Evolutionary conservation across 2,329 filamentous ascomycete genomes (phyloP).

Genomic region (Pseudovirgaria hyperparasitica): DNA sequence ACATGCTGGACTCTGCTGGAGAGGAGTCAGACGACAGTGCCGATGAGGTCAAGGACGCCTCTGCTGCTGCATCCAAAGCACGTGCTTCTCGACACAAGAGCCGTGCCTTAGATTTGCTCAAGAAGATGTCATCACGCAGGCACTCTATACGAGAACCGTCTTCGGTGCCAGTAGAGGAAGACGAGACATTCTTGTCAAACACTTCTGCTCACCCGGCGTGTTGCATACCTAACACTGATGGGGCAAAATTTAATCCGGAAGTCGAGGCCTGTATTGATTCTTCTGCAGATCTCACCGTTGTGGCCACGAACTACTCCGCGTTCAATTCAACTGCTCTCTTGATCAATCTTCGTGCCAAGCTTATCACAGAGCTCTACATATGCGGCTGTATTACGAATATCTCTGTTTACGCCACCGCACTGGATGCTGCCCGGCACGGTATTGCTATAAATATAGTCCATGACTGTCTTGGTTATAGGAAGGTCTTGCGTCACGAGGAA

Average conservation of each 20-base stretch:
- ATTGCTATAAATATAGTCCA: slow-evolving; percentile 77
- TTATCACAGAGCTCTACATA: slow-evolving; percentile 81
- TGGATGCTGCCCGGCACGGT: slow-evolving; percentile 81
- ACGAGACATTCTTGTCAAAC: slow-evolving; percentile 32
- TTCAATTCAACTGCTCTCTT: slow-evolving; percentile 66
- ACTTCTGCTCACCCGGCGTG: slow-evolving; percentile 25
- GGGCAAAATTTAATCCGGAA: slow-evolving; percentile 38
- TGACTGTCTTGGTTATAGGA: slow-evolving; percentile 77
- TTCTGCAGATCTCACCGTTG: slow-evolving; percentile 38
- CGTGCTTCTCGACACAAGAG: slow-evolving; percentile 21
- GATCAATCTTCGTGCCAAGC: slow-evolving; percentile 63
- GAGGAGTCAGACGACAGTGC: slow-evolving; percentile 20
- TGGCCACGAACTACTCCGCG: slow-evolving; percentile 77
- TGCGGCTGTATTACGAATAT: slow-evolving; percentile 80
- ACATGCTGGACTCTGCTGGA: slow-evolving; percentile 18
- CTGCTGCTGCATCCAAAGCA: slow-evolving; percentile 14
- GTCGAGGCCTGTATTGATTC: slow-evolving; percentile 37
- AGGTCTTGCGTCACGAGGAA: slow-evolving; percentile 52
- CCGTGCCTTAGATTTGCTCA: slow-evolving; percentile 23
- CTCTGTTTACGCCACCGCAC: slow-evolving; percentile 79
- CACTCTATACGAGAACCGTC: slow-evolving; percentile 14
- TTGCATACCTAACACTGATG: slow-evolving; percentile 29
- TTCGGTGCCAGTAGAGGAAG: slow-evolving; percentile 22
- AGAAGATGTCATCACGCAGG: slow-evolving; percentile 20
- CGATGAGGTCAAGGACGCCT: slow-evolving; percentile 13